Conservation (phyloP, 106 monocot species). For the Cymbidium sinense region DNA sequence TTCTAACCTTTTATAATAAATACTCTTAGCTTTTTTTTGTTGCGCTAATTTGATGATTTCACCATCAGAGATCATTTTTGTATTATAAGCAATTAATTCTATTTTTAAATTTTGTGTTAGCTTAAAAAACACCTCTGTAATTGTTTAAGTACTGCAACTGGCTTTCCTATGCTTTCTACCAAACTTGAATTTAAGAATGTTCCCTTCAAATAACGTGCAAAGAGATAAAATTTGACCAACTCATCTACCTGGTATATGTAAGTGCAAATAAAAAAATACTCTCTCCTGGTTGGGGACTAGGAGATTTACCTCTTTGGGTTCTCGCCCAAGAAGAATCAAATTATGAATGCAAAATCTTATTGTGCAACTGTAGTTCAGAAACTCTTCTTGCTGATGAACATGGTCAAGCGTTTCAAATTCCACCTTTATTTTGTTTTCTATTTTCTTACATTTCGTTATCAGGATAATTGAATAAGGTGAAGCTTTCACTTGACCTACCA, state of each 20-base stretch:
- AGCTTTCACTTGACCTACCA: background rate
- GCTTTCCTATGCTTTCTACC: background rate
- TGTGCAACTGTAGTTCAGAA: background rate
- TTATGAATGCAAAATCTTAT: background rate
- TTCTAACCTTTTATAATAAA: background rate
- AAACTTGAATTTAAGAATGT: background rate
- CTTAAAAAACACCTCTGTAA: background rate
- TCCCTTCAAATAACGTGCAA: background rate
- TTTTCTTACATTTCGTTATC: background rate
- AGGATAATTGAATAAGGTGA: background rate
- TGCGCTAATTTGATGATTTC: background rate
- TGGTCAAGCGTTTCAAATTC: background rate
- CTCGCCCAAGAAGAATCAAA: no score
- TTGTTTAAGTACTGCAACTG: background rate
- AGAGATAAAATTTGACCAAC: background rate
- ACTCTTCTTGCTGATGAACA: background rate
- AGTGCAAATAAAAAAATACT: no score
- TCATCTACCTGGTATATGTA: background rate
- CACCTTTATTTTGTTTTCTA: background rate
- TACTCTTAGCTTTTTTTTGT: background rate
- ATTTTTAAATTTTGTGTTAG: background rate
- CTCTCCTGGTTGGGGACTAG: no score
- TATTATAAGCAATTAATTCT: background rate
- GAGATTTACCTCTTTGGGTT: no score
- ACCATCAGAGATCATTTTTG: background rate